Evolutionary conservation across 352 stramenopile species (phyloP), one percentile per base, ranked within the genome.

Genomic region (Aphanomyces stellatus): DNA sequence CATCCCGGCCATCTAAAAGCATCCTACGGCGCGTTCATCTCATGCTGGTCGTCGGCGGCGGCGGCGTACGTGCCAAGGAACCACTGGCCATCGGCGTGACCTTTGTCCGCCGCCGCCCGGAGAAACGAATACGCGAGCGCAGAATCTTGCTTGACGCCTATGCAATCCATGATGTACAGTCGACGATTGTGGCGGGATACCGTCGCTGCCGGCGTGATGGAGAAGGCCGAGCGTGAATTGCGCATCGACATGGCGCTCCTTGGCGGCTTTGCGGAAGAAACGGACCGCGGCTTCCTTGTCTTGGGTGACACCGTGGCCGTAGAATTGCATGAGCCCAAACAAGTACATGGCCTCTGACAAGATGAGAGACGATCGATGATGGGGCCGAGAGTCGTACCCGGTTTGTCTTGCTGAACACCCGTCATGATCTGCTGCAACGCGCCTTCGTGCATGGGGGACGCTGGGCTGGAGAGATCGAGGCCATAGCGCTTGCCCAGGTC

Each of bases 301-400:
- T 31, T 25, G 22, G 2, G 34, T 19, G 22, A 64, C 55, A 24
- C 55, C 55, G 31, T 64, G 55, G 55, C 55, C 55, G 40, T 64
- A 64, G 37, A 37, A 64, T n/a, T 64, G 55, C 55, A 64, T 64
- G 35, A 64, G 40, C 22, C 55, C 55, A 48, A 48, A 64, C 19
- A 64, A 31, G 55, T 64, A 64, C 31, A 64, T 43, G 5, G 55
- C 22, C 35, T 64, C 55, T 64, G 22, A 24, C 10, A n/a, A 59
- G 27, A 19, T 25, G n/a, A 59, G 10, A 17, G 34, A 10, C 8
- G 2, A 2, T n/a, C 24, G 25, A 13, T 10, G 17, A 5, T 28
- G 31, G 0, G 13, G 2, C 41, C 22, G 22, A 33, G n/a, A n/a
- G 22, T 24, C 22, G 8, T 37, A 64, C 55, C 55, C 22, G 35